Conservation (phyloP, 495 filamentous ascomycete species). For the Penicillium goetzii region DNA sequence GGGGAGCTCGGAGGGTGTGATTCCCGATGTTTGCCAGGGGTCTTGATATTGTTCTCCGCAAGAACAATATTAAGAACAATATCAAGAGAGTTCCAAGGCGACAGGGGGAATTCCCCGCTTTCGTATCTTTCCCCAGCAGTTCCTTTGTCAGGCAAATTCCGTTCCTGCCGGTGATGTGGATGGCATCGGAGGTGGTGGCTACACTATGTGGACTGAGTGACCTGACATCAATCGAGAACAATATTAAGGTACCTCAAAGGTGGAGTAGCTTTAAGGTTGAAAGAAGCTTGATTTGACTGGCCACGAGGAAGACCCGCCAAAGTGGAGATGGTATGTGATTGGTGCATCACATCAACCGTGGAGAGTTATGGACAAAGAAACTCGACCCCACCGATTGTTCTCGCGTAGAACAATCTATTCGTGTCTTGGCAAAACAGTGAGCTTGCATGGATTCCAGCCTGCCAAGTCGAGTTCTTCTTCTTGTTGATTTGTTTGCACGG, state of each 20-base stretch:
- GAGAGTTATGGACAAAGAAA: not conserved
- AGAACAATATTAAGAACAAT: conserved; percentile 11
- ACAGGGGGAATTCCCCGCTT: not conserved
- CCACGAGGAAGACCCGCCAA: not conserved
- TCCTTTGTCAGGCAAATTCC: not conserved
- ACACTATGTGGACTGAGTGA: not conserved
- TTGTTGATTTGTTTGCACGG: not conserved
- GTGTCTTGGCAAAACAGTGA: not conserved
- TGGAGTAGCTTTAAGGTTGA: not conserved
- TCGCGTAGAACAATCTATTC: not conserved
- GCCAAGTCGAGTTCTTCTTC: not conserved
- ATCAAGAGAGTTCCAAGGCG: not conserved
- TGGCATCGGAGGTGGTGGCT: not conserved
- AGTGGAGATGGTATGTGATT: not conserved
- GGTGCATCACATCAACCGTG: not conserved
- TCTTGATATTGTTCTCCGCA: conserved; percentile 9
- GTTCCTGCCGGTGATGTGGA: not conserved
- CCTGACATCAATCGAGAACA: conserved; percentile 6
- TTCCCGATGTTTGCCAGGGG: not conserved
- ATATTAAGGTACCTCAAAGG: conserved; percentile 1
- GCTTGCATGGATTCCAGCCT: not conserved
- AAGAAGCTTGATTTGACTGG: not conserved
- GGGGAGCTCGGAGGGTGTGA: not conserved
- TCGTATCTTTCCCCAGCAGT: not conserved
- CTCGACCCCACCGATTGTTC: conserved; percentile 1